A percentile compares a stretch with the other conserved stretches of the same genome.
Conservation (phyloP, 2,329 filamentous ascomycete species). For the Blumeriella jaapii region DNA sequence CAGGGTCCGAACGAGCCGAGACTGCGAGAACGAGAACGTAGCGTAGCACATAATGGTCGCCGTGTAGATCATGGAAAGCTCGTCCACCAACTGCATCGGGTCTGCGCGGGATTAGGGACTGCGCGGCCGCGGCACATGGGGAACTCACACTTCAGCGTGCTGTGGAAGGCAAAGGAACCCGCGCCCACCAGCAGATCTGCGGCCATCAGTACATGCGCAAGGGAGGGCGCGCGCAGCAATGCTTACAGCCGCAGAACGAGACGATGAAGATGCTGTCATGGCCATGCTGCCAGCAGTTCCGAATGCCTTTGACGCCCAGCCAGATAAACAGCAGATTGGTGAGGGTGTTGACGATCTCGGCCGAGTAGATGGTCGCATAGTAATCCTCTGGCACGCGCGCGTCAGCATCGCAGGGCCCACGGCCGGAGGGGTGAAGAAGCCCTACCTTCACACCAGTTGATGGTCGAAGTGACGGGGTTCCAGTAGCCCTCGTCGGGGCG, state of each 20-base stretch:
- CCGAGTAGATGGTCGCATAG: constrained; percentile 62
- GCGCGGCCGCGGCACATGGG: not conserved
- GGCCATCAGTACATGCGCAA: not conserved
- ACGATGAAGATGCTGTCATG: constrained; percentile 70
- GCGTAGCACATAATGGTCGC: constrained; percentile 60
- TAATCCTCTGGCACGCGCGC: constrained; percentile 65
- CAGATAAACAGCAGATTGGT: constrained; percentile 77
- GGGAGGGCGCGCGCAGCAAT: not conserved
- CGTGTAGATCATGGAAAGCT: constrained; percentile 56
- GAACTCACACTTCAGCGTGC: constrained; percentile 30
- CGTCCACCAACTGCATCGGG: constrained; percentile 58
- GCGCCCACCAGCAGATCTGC: constrained; percentile 28
- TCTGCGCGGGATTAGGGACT: constrained; percentile 30
- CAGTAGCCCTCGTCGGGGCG: constrained; percentile 25
- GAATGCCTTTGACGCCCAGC: constrained; percentile 64
- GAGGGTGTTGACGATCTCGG: constrained; percentile 67
- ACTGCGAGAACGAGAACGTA: constrained; percentile 35
- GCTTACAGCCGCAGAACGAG: constrained; percentile 36
- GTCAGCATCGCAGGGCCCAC: constrained; percentile 1
- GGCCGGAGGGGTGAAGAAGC: constrained; percentile 23
- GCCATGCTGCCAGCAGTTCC: constrained; percentile 57
- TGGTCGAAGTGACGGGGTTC: constrained; percentile 26
- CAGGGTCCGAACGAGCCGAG: constrained; percentile 2
- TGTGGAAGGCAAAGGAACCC: constrained; percentile 31
- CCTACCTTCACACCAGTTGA: constrained; percentile 70